phyloP scores from a whole-genome alignment of 805 yeast genomes.

The Starmerella davenportii region DNA sequence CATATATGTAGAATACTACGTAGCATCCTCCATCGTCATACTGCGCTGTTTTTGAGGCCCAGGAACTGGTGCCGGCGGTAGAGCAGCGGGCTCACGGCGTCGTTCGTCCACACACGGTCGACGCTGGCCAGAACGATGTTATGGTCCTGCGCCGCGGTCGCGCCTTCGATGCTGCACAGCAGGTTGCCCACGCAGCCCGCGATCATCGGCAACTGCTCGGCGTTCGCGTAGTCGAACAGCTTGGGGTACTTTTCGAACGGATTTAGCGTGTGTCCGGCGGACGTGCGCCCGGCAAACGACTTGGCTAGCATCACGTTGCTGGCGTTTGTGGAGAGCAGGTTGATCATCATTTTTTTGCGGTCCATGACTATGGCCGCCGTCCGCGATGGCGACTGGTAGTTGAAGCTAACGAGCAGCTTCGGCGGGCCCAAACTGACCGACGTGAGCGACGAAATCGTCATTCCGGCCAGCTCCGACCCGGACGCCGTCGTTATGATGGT shows the following conservation, averaged over 20 bases:
- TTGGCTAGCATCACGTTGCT: conserved; percentile 43
- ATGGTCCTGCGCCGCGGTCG: conserved; percentile 51
- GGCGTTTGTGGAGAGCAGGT: conserved; percentile 46
- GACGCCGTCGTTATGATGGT: conserved; percentile 42
- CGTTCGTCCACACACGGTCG: conserved; percentile 2
- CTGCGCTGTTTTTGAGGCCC: conserved; percentile 6
- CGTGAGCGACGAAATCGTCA: conserved; percentile 72
- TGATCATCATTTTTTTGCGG: conserved; percentile 44
- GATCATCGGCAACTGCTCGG: conserved; percentile 17
- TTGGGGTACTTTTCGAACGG: conserved; percentile 21
- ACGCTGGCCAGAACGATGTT: conserved; percentile 83
- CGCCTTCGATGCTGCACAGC: conserved; percentile 17
- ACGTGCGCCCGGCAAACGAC: conserved; percentile 36
- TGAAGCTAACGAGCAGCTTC: conserved; percentile 62
- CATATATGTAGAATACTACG: no score
- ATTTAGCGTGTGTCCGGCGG: conserved; percentile 24
- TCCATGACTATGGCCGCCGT: conserved; percentile 50
- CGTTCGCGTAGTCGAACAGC: conserved; percentile 4
- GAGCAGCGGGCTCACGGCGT: conserved; percentile 5
- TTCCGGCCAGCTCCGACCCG: conserved; percentile 33
- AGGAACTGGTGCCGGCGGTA: conserved; percentile 12
- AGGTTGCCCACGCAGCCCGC: conserved; percentile 17
- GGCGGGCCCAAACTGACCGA: conserved; percentile 62
- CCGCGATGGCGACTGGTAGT: conserved; percentile 68
- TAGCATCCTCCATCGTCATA: no score